Conservation (phyloP, 2,329 filamentous ascomycete genomes). For the Phyllosticta citrichinensis region DNA sequence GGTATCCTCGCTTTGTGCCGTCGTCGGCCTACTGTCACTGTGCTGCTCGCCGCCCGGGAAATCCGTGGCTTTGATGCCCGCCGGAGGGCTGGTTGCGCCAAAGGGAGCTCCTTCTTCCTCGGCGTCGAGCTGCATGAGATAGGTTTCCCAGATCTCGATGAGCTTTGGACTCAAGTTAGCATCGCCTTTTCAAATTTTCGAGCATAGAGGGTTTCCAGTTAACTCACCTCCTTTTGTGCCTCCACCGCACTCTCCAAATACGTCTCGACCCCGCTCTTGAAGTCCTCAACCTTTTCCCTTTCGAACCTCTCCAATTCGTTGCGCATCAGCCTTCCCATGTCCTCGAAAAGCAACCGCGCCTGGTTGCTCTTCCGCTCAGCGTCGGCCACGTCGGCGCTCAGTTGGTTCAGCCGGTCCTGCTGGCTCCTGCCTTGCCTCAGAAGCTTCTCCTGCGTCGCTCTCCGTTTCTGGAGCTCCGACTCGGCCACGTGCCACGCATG, state of each 20-base stretch:
- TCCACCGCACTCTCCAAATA: constrained; percentile 95
- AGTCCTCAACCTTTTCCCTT: constrained; percentile 95
- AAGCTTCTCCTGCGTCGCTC: constrained; percentile 84
- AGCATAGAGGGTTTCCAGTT: background rate
- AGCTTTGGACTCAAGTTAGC: constrained; percentile 33
- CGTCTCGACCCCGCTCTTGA: constrained; percentile 92
- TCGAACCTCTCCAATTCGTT: constrained; percentile 89
- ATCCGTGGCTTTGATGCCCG: constrained; percentile 26
- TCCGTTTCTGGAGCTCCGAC: constrained; percentile 81
- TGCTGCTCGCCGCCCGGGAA: background rate
- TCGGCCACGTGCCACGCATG: constrained; percentile 91
- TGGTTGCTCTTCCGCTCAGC: constrained; percentile 90
- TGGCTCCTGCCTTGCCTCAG: constrained; percentile 89
- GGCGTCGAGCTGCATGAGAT: constrained; percentile 88
- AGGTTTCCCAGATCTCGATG: constrained; percentile 95
- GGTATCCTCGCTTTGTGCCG: constrained; percentile 10
- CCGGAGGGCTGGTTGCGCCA: constrained; percentile 20
- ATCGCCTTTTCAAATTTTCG: background rate
- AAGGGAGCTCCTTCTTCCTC: constrained; percentile 65
- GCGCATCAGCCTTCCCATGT: constrained; percentile 92
- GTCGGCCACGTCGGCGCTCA: constrained; percentile 87
- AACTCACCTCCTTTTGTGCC: constrained; percentile 87
- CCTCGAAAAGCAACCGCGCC: constrained; percentile 81
- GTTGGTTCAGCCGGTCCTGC: constrained; percentile 87
- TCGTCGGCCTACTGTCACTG: constrained; percentile 5